These are phyloP conservation scores for Populus hybrid DNA, from an alignment of 441 rosid genomes.

Conservation along the genomic window DNA sequence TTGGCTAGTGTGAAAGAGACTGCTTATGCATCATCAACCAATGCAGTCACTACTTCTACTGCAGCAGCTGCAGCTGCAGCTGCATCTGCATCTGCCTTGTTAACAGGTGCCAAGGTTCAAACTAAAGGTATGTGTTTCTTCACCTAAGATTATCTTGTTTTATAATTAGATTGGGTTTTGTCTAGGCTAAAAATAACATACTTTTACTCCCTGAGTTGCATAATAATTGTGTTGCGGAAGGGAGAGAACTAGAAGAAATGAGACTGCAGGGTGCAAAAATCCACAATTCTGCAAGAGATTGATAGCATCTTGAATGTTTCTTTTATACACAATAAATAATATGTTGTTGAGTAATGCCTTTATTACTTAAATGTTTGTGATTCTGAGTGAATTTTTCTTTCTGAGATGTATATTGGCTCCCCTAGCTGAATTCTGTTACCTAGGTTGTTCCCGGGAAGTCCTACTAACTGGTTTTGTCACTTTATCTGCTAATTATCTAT, in stretches of 20 bases:
- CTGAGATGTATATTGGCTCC: too few species aligned
- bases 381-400: neutral
- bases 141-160: neutral
- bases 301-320: neutral
- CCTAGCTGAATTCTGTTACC: neutral
- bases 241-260: neutral
- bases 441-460: neutral
- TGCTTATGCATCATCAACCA: conserved; percentile 24
- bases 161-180: neutral
- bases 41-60: conserved; percentile 23
- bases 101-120: conserved; percentile 49
- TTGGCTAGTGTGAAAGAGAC: conserved; percentile 26
- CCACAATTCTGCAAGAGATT: neutral
- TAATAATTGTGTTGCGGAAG: neutral
- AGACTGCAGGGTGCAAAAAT: neutral
- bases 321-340: neutral
- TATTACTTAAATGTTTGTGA: neutral
- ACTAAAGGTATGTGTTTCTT: conserved; percentile 58
- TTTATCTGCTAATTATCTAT: neutral
- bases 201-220: neutral
- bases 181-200: neutral
- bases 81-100: conserved; percentile 31
- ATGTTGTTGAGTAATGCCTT: neutral
- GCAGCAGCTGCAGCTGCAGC: conserved; percentile 24
- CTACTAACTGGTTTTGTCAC: neutral